phyloP scores from a whole-genome alignment of 768 basidiomycete genomes.

The Pholiota molesta region DNA sequence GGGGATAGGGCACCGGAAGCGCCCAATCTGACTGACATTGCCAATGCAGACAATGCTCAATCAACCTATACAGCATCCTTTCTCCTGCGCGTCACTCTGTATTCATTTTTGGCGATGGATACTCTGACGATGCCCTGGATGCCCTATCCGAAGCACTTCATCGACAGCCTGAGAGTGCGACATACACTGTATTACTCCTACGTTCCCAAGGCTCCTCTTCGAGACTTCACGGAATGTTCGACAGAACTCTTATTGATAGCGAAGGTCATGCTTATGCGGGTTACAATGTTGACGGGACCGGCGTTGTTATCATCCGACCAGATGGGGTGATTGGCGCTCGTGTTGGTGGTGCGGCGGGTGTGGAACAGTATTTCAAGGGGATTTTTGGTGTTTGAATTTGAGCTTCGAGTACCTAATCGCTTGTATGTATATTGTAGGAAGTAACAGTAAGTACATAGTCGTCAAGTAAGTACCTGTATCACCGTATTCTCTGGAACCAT shows the following conservation, averaged over 20 bases:
- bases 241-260: slow-evolving; percentile 13
- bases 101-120: slow-evolving; percentile 13
- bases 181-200: background rate
- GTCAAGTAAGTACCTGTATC: background rate
- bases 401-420: background rate
- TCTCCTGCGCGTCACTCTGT: slow-evolving; percentile 9
- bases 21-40: slow-evolving; percentile 9
- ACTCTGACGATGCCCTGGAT: background rate
- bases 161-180: slow-evolving; percentile 13
- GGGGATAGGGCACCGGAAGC: slow-evolving; percentile 22
- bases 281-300: slow-evolving; percentile 12
- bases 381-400: slow-evolving; percentile 5
- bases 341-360: slow-evolving; percentile 4
- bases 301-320: slow-evolving; percentile 20
- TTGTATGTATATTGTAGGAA: background rate
- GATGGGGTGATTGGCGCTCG: slow-evolving; percentile 26
- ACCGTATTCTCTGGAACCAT: background rate
- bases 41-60: background rate
- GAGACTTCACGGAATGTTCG: slow-evolving; percentile 1
- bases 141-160: slow-evolving; percentile 6
- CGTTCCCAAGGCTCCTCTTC: background rate
- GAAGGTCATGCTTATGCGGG: slow-evolving; percentile 20
- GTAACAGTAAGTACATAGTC: background rate
- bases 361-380: slow-evolving; percentile 19
- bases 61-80: slow-evolving; percentile 12